Base-by-base conservation (phyloP, 192 early-diverging fungal genomes). In the Entomortierella parvispora region DNA sequence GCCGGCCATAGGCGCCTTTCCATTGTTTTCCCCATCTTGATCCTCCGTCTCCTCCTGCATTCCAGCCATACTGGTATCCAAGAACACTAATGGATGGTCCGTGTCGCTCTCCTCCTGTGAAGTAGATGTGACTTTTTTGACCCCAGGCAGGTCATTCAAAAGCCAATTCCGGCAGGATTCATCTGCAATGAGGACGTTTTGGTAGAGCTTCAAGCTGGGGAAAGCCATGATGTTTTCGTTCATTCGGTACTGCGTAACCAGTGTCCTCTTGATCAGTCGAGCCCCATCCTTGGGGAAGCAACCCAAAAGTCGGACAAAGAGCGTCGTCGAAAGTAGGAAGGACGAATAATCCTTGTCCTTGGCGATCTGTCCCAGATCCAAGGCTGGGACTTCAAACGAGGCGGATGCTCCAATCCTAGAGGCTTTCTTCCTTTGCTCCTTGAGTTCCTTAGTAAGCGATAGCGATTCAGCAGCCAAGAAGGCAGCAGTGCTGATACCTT, bases 161-260 rank as follows among this genome's bases (percentile, higher is more conserved):
- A 93, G 40, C 60, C 90, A 91, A 8, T 80, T 53, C 1, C 82
- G 78, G 3, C 95, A 95, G 18, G 83, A 82, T 0, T 82, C 74
- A 46, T 93, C 86, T 1, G 93, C 89, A 1, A 82, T 81, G 23
- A 97, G 82, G 26, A 84, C 44, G 15, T 83, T 81, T 17, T 90
- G 86, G 78, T 98, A 98, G 26, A 98, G 80, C 43, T 80, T 77
- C 11, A 83, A 59, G 12, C 88, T 84, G 10, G 94, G 90, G 32
- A 93, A 94, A 5, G 81, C 60, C 91, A 92, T 93, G 44, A 98
- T 96, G 31, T 76, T 59, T 40, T 88, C 76, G 74, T 98, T 84
- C 94, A 96, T 96, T 26, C 96, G 89, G 65, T 98, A 98, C 79
- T 98, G 96, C 1, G 89, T 89, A 3, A 85, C 83, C 11, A 98